Evolutionary conservation across 140 eudicot genomes (phyloP).

Genomic region (Erigeron philadelphicus): DNA sequence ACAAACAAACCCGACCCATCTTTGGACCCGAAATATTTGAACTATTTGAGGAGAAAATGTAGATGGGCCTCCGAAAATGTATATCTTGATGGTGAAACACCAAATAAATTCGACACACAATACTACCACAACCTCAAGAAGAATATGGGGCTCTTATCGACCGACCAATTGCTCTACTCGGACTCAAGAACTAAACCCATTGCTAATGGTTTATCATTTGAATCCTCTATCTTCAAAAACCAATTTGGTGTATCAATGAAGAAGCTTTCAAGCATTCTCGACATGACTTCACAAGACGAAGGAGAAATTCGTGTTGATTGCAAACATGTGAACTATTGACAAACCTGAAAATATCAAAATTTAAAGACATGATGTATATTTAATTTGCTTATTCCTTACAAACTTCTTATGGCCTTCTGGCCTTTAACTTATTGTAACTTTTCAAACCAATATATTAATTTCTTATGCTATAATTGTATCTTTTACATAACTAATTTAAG

Average conservation of each 20-base stretch:
- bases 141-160: conserved; percentile 66
- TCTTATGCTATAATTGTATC: no score
- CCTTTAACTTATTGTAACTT: not conserved
- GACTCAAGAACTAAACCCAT: conserved; percentile 51
- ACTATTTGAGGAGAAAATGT: conserved; percentile 78
- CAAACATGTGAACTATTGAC: conserved; percentile 40
- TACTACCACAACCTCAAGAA: conserved; percentile 67
- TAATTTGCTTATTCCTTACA: conserved; percentile 1
- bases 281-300: conserved; percentile 32
- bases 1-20: conserved; percentile 63
- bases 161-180: conserved; percentile 56
- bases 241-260: conserved; percentile 78
- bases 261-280: conserved; percentile 21
- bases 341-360: conserved; percentile 2
- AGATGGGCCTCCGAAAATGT: conserved; percentile 70
- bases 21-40: conserved; percentile 51
- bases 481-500: no score
- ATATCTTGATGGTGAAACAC: conserved; percentile 66
- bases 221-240: conserved; percentile 35
- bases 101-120: conserved; percentile 48
- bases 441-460: no score
- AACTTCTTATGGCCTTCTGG: not conserved
- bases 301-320: conserved; percentile 65
- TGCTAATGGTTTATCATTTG: conserved; percentile 33
- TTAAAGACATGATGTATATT: conserved; percentile 5